These are phyloP conservation scores for Beta vulgaris DNA, from an alignment of 148 eudicot genomes.

Conservation along the genomic window DNA sequence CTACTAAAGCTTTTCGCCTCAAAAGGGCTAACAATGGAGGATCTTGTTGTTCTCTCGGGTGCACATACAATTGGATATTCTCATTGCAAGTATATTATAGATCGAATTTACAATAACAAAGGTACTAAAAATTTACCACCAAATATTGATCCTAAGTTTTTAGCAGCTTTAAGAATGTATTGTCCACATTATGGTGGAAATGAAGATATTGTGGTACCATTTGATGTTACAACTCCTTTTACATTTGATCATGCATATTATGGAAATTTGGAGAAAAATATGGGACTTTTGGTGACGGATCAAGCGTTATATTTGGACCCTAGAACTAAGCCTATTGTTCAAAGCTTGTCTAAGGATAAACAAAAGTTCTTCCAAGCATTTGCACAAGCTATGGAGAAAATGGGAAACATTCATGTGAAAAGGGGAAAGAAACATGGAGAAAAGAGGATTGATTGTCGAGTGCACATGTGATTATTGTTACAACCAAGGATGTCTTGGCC, in stretches of 20 bases:
- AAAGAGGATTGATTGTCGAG: conserved; percentile 58
- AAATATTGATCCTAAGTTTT: conserved; percentile 55
- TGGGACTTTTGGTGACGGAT: conserved; percentile 68
- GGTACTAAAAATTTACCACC: conserved; percentile 51
- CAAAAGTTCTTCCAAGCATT: conserved; percentile 62
- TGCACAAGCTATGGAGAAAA: conserved; percentile 70
- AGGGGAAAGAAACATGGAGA: conserved; percentile 76
- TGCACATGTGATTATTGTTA: conserved; percentile 31
- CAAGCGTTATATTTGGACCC: conserved; percentile 69
- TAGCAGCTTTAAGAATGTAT: conserved; percentile 63
- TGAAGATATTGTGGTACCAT: conserved; percentile 71
- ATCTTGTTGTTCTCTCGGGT: conserved; percentile 79
- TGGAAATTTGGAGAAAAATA: conserved; percentile 63
- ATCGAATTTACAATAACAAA: conserved; percentile 50
- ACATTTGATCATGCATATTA: conserved; percentile 76
- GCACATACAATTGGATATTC: conserved; percentile 88
- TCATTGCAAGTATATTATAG: conserved; percentile 58
- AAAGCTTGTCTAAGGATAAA: conserved; percentile 54
- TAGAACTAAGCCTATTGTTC: conserved; percentile 60
- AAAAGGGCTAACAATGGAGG: conserved; percentile 61
- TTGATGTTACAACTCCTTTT: conserved; percentile 85
- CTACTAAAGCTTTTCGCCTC: conserved; percentile 59
- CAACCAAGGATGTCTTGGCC: too few relatives aligned
- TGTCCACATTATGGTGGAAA: conserved; percentile 75
- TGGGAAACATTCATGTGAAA: conserved; percentile 78